Conservation (phyloP, 371 early-diverging fungal species). For the Amoeboaphelidium protococcarum region DNA sequence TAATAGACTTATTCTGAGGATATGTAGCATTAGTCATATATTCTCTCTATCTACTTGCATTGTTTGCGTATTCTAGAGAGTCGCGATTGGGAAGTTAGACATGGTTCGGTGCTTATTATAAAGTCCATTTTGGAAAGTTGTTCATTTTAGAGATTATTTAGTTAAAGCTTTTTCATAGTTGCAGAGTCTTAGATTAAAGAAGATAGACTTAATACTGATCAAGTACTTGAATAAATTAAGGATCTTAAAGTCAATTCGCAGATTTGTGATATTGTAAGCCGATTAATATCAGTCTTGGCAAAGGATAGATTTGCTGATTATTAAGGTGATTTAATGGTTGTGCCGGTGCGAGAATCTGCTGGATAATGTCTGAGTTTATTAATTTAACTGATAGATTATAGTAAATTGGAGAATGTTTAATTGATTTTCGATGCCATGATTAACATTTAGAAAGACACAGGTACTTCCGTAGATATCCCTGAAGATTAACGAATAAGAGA, state of each 20-base stretch:
- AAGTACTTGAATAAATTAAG: background rate
- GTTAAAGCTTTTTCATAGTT: no score
- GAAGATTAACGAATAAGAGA: background rate
- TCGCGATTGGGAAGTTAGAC: background rate
- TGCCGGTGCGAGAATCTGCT: background rate
- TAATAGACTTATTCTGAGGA: no score
- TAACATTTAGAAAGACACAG: background rate
- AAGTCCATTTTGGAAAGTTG: background rate
- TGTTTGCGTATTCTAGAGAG: no score
- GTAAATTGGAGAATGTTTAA: background rate
- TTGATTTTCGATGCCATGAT: background rate
- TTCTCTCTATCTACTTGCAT: no score
- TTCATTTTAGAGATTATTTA: background rate
- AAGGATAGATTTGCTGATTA: constrained; percentile 1
- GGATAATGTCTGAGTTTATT: background rate
- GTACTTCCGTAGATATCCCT: background rate
- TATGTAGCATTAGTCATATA: no score
- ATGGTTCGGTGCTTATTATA: background rate
- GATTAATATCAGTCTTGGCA: background rate
- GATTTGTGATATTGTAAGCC: background rate
- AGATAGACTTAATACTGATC: no score
- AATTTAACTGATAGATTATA: background rate
- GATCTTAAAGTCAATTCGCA: background rate
- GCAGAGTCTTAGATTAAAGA: no score
- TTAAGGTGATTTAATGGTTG: background rate